A percentile compares a stretch with the other conserved stretches of the same genome.
These are phyloP conservation scores for Epicoccum sorghinum DNA, from an alignment of 2,329 filamentous ascomycete genomes.

Conservation along the genomic window DNA sequence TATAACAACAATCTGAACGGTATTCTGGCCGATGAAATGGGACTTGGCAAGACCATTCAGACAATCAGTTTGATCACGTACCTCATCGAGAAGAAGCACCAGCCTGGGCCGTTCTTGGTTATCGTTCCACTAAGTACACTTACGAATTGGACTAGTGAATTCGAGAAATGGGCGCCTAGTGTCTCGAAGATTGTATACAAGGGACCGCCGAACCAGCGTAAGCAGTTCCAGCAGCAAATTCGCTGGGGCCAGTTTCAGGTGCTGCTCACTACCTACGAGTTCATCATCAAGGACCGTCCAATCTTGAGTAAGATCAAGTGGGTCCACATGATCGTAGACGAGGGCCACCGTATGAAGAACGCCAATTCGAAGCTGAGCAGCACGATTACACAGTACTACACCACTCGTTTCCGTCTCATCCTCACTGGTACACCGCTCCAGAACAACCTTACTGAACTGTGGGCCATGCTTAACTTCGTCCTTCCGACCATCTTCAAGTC, in stretches of 20 bases:
- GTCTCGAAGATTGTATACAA: slow-evolving; percentile 93
- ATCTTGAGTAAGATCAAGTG: slow-evolving; percentile 98
- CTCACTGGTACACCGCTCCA: slow-evolving; percentile 96
- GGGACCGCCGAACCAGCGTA: slow-evolving; percentile 85
- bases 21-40: slow-evolving; percentile 99
- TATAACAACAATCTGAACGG: slow-evolving; percentile 99
- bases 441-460: slow-evolving; percentile 94
- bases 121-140: slow-evolving; percentile 96
- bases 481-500: slow-evolving; percentile 99
- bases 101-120: slow-evolving; percentile 90
- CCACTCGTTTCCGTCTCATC: slow-evolving; percentile 92
- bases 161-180: slow-evolving; percentile 96
- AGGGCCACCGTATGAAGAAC: slow-evolving; percentile 99
- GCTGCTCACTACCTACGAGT: slow-evolving; percentile 95
- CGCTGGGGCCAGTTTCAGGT: slow-evolving; percentile 96
- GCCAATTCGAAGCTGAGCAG: slow-evolving; percentile 92
- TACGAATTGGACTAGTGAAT: slow-evolving; percentile 98
- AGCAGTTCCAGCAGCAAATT: slow-evolving; percentile 90
- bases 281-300: slow-evolving; percentile 98
- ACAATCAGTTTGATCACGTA: slow-evolving; percentile 98
- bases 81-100: slow-evolving; percentile 92
- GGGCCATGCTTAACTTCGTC: slow-evolving; percentile 98
- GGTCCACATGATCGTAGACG: slow-evolving; percentile 99
- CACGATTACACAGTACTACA: slow-evolving; percentile 94
- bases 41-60: slow-evolving; percentile 98